phyloP scores from a whole-genome alignment of 2,329 filamentous ascomycete genomes.

The Penicillium brasilianum region DNA sequence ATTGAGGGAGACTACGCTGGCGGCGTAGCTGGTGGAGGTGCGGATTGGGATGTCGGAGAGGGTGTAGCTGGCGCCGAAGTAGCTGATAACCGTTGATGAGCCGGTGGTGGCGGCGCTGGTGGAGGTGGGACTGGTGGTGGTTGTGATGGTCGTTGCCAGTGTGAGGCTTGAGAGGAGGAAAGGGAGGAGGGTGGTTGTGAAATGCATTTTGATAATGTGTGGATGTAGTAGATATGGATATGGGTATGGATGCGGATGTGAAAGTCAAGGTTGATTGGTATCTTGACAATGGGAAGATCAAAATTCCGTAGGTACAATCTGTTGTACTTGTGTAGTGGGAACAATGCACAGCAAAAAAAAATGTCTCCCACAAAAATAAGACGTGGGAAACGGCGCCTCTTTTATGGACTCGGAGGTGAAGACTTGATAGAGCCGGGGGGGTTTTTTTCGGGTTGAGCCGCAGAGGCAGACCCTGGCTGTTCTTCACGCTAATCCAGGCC shows the following conservation, averaged over 20 bases:
- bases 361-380: not conserved
- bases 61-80: slow-evolving; percentile 1
- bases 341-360: not conserved
- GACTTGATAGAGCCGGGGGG: not conserved
- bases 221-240: not conserved
- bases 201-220: not conserved
- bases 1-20: not conserved
- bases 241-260: no score
- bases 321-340: no score
- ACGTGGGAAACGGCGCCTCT: not conserved
- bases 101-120: not conserved
- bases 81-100: not conserved
- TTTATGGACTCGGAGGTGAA: not conserved
- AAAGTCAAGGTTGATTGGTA: no score
- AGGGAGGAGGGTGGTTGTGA: not conserved
- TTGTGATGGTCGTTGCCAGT: no score
- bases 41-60: not conserved
- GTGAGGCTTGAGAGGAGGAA: no score
- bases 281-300: no score
- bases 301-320: no score
- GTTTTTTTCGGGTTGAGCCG: not conserved
- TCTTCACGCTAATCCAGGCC: not conserved
- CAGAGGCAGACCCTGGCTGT: not conserved
- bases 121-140: not conserved
- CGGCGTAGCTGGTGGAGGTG: slow-evolving; percentile 2